These are phyloP conservation scores for Aspergillus sp. DNA, from an alignment of 2,329 filamentous ascomycete species.

Conservation along the genomic window DNA sequence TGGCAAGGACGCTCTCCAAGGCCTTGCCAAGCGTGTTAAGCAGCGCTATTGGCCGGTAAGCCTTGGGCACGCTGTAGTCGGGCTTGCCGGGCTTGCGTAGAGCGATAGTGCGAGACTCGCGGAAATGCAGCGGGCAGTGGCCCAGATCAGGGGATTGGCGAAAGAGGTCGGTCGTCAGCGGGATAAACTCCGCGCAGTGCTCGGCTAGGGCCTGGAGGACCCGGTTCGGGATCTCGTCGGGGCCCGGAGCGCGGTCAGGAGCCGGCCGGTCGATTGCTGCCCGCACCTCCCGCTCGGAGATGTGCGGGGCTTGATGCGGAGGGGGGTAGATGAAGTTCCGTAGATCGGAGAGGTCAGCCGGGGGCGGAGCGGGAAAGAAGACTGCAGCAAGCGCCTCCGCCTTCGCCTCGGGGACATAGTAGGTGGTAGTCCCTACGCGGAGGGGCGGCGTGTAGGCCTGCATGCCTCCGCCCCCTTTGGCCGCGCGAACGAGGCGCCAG, in stretches of 20 bases:
- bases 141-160: background rate
- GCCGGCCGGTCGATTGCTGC: background rate
- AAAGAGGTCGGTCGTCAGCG: constrained; percentile 1
- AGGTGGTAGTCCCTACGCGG: no score
- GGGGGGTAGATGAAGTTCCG: no score
- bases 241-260: constrained; percentile 10
- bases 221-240: constrained; percentile 9
- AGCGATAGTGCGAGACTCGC: constrained; percentile 7
- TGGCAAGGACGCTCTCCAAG: constrained; percentile 18
- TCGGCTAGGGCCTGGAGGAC: background rate
- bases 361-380: no score
- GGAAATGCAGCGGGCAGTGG: constrained; percentile 8
- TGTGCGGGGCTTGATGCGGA: background rate
- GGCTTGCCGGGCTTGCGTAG: constrained; percentile 21
- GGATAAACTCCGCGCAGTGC: no score
- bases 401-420: no score
- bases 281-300: background rate
- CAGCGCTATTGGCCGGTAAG: constrained; percentile 19
- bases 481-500: no score
- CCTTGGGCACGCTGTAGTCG: constrained; percentile 17
- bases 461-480: no score
- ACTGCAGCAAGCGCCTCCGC: no score
- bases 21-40: constrained; percentile 17
- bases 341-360: no score
- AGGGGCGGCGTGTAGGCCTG: no score